These are phyloP conservation scores for Posidonia oceanica DNA, from an alignment of 116 monocot species.

Conservation along the genomic window DNA sequence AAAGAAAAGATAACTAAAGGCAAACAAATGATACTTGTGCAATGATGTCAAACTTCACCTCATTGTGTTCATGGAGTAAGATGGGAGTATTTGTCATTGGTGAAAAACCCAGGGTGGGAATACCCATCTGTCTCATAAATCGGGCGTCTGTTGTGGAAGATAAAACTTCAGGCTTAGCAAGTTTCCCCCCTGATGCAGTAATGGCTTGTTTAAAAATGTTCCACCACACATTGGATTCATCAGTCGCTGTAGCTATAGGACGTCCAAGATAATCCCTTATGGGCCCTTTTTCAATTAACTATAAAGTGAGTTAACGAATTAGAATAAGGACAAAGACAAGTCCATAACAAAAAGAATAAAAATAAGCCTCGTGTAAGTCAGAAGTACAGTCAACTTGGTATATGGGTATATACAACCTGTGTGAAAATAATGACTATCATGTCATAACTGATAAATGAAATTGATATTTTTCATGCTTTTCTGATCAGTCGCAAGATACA, in stretches of 20 bases:
- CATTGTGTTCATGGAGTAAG: conserved; percentile 86
- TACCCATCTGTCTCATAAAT: conserved; percentile 66
- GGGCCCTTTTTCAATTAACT: conserved; percentile 70
- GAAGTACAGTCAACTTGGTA: too few species aligned
- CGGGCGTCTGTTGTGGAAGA: conserved; percentile 84
- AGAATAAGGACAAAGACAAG: too few species aligned
- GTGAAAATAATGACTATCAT: background rate
- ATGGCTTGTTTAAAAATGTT: conserved; percentile 59
- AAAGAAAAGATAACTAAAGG: background rate
- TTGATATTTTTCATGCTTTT: too few species aligned
- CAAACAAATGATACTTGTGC: background rate
- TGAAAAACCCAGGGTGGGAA: conserved; percentile 84
- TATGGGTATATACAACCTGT: too few species aligned
- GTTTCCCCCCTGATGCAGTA: conserved; percentile 53
- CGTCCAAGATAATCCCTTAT: conserved; percentile 35
- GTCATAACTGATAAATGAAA: background rate
- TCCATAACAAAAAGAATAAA: too few species aligned
- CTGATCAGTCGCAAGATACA: too few species aligned
- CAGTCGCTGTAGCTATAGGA: conserved; percentile 44
- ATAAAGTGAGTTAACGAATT: background rate
- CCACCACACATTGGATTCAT: conserved; percentile 87
- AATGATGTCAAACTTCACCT: conserved; percentile 24
- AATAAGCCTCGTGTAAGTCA: too few species aligned
- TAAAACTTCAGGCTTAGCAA: conserved; percentile 75
- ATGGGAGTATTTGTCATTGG: conserved; percentile 92